These are phyloP conservation scores for Gonapodya prolifera DNA, from an alignment of 192 early-diverging fungal species.

Conservation along the genomic window DNA sequence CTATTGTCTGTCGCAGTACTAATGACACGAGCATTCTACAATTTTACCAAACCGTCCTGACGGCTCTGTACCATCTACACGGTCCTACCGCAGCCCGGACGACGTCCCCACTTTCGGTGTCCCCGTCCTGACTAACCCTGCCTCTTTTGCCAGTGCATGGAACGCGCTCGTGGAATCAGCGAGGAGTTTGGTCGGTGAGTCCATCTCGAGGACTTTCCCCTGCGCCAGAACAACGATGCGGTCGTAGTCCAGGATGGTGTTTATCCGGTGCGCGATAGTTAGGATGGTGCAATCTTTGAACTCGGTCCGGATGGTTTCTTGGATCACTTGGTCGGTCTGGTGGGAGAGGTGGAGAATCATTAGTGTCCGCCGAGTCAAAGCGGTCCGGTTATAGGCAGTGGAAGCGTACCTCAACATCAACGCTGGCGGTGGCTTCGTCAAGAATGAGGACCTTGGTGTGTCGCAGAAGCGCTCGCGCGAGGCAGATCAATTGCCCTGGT, in stretches of 20 bases:
- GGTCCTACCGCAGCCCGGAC: too few species aligned
- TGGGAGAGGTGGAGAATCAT: too few species aligned
- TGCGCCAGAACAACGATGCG: neutral
- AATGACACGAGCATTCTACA: too few species aligned
- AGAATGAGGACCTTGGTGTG: conserved; percentile 56
- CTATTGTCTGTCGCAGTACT: too few species aligned
- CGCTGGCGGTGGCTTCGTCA: conserved; percentile 74
- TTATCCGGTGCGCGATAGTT: conserved; percentile 3
- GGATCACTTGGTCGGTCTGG: neutral
- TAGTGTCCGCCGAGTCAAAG: too few species aligned
- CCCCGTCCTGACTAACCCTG: neutral
- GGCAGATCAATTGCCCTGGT: conserved; percentile 70
- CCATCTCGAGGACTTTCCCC: neutral
- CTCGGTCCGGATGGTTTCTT: neutral
- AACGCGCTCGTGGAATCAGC: neutral
- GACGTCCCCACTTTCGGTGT: neutral
- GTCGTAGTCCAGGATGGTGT: conserved; percentile 4
- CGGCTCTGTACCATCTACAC: too few species aligned
- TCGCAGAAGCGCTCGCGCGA: conserved; percentile 67
- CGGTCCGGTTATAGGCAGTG: too few species aligned
- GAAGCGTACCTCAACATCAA: too few species aligned
- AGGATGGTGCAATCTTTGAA: neutral
- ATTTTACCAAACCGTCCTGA: too few species aligned
- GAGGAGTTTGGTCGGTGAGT: neutral
- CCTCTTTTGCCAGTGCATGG: neutral